Conservation (phyloP, 1,139 yeast species). For the Saccharomycopsis hybrid region DNA sequence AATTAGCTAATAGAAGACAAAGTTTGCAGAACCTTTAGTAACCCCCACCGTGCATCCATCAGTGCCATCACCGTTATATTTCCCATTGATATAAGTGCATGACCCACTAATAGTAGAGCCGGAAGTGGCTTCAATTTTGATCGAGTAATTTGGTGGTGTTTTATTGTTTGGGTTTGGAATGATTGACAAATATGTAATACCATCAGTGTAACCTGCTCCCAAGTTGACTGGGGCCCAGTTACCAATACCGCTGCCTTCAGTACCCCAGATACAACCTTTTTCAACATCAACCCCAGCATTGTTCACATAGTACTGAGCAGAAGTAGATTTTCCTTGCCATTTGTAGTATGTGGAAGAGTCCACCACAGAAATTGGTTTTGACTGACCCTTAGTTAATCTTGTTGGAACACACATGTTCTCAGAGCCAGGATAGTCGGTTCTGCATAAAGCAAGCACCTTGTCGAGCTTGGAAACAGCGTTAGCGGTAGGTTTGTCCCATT, state of each 20-base stretch:
- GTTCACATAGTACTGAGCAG: constrained; percentile 77
- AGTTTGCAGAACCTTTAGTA: constrained; percentile 58
- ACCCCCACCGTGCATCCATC: constrained; percentile 80
- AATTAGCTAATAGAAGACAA: constrained; percentile 44
- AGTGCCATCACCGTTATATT: constrained; percentile 29
- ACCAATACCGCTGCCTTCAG: constrained; percentile 56
- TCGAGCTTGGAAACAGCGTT: constrained; percentile 49
- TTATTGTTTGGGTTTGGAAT: constrained; percentile 78
- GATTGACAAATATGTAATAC: constrained; percentile 64
- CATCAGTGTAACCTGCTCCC: constrained; percentile 65
- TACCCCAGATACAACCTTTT: constrained; percentile 77
- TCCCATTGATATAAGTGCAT: constrained; percentile 41
- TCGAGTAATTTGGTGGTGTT: constrained; percentile 55
- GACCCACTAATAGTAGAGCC: constrained; percentile 32
- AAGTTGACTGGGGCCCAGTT: constrained; percentile 81
- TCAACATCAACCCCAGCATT: constrained; percentile 69
- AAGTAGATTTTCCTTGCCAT: constrained; percentile 62
- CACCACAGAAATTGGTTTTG: constrained; percentile 58
- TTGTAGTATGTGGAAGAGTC: constrained; percentile 53
- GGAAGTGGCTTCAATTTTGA: constrained; percentile 62
- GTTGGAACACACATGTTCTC: constrained; percentile 85
- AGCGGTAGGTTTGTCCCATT: constrained; percentile 67
- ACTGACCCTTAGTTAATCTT: constrained; percentile 51
- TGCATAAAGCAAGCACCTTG: constrained; percentile 64
- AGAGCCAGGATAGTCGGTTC: constrained; percentile 87